phyloP scores from a whole-genome alignment of 129 eudicot genomes.

The Silybum marianum region DNA sequence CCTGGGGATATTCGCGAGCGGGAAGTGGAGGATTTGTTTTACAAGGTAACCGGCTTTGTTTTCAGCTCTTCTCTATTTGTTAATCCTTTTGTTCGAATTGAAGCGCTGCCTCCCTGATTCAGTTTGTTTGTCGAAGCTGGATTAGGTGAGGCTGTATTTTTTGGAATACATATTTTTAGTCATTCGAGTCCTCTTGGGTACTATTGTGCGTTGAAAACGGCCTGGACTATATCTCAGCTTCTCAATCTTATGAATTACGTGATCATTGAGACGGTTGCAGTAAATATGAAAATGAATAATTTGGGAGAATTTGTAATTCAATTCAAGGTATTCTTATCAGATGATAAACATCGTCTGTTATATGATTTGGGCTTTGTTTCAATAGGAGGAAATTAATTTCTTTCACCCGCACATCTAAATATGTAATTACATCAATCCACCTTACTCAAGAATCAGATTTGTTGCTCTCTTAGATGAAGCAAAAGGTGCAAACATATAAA shows the following conservation, averaged over 20 bases:
- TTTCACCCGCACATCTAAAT: not conserved
- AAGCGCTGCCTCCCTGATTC: not conserved
- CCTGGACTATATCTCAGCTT: not conserved
- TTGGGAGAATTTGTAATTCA: not conserved
- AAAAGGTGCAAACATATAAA: not conserved
- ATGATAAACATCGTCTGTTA: not conserved
- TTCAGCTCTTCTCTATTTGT: not conserved
- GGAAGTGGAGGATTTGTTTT: conserved; percentile 91
- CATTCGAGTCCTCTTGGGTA: not conserved
- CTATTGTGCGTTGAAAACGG: not conserved
- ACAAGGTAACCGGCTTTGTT: conserved; percentile 54
- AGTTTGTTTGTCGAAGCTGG: not conserved
- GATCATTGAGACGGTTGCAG: not conserved
- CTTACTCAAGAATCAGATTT: not conserved
- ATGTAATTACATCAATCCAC: not conserved
- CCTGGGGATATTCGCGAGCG: conserved; percentile 96
- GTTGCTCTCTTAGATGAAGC: not conserved
- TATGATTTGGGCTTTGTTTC: not conserved
- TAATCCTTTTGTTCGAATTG: not conserved
- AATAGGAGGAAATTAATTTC: not conserved
- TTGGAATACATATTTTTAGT: not conserved
- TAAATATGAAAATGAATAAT: not conserved
- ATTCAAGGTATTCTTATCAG: not conserved
- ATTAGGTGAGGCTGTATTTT: not conserved
- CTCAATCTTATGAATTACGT: not conserved